Conservation (phyloP, 345 rosid species). For the Boechera stricta region DNA sequence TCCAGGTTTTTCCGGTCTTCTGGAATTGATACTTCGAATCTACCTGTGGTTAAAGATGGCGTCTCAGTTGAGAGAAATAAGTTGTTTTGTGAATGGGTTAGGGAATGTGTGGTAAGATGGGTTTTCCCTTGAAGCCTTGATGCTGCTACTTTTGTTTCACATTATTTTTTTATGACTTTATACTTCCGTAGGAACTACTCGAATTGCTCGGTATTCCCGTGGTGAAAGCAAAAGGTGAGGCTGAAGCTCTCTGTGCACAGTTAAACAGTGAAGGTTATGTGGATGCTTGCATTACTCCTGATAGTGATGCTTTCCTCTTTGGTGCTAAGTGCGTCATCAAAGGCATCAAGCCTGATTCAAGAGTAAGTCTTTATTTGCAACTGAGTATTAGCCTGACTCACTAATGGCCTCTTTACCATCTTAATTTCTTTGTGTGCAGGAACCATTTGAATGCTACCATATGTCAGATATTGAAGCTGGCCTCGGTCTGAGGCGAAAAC, state of each 20-base stretch:
- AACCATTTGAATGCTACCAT: conserved; percentile 89
- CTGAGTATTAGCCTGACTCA: background rate
- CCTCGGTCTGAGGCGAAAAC: conserved; percentile 80
- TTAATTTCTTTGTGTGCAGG: conserved; percentile 53
- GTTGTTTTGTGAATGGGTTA: conserved; percentile 61
- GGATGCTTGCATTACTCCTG: conserved; percentile 92
- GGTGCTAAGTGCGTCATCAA: conserved; percentile 89
- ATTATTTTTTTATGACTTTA: background rate
- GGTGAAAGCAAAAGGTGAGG: conserved; percentile 79
- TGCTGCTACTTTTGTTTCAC: background rate
- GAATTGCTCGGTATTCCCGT: conserved; percentile 89
- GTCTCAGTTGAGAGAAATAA: conserved; percentile 72
- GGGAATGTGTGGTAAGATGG: conserved; percentile 76
- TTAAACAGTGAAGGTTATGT: conserved; percentile 75
- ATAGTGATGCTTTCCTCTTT: conserved; percentile 91
- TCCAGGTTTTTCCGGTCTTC: conserved; percentile 63
- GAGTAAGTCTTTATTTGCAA: conserved; percentile 49
- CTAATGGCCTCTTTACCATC: background rate
- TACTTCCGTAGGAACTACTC: conserved; percentile 64
- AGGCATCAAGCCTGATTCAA: conserved; percentile 70
- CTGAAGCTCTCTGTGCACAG: conserved; percentile 94
- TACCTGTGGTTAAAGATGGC: conserved; percentile 53
- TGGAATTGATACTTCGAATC: conserved; percentile 55
- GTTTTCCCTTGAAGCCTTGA: background rate
- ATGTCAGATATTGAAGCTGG: conserved; percentile 86